phyloP scores from a whole-genome alignment of 2,329 filamentous ascomycete species.

The Phaeosphaeria sp. region DNA sequence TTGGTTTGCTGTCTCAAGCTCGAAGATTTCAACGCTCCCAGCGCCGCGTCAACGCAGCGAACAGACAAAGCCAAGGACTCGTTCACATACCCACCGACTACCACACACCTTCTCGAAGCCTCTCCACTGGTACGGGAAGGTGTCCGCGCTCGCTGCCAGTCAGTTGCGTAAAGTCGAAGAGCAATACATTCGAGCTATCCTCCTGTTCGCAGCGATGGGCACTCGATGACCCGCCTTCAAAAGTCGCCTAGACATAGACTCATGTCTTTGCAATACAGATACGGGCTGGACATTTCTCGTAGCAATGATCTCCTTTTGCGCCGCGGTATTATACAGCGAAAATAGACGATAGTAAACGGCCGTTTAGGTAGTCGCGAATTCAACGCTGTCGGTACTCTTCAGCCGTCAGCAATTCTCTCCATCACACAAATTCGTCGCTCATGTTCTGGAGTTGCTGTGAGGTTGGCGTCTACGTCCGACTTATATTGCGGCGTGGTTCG shows the following conservation, averaged over 20 bases:
- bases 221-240: conserved; percentile 27
- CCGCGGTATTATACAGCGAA: background rate
- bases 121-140: conserved; percentile 27
- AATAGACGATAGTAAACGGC: background rate
- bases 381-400: too few species aligned
- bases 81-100: conserved; percentile 9
- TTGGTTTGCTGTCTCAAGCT: background rate
- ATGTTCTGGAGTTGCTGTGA: background rate
- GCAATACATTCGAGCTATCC: conserved; percentile 22
- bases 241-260: conserved; percentile 44
- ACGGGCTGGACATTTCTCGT: conserved; percentile 35
- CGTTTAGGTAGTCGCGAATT: background rate
- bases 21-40: background rate
- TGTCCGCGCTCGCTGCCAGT: conserved; percentile 16
- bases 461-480: background rate
- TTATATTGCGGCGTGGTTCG: background rate
- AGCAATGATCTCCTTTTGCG: background rate
- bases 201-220: conserved; percentile 29
- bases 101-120: conserved; percentile 24
- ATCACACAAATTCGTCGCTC: too few species aligned
- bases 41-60: background rate
- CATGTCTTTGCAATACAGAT: conserved; percentile 48
- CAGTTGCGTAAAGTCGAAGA: conserved; percentile 31
- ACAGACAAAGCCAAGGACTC: background rate
- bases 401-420: too few species aligned